Evolutionary conservation across 495 filamentous ascomycete genomes (phyloP).

Genomic region (Aspergillus nanangensis): DNA sequence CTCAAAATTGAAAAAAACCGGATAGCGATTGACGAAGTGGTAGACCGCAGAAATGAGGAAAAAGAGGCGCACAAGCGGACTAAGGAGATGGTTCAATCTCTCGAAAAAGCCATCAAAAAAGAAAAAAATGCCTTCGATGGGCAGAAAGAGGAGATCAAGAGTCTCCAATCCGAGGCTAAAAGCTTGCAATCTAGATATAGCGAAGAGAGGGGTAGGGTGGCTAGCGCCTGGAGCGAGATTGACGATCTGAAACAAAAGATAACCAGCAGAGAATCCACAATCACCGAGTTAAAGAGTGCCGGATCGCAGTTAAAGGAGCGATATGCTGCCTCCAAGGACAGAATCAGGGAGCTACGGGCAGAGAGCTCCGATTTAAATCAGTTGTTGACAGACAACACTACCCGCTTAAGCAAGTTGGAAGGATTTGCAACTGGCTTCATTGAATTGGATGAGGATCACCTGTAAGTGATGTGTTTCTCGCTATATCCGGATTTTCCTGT

Average conservation of each 20-base stretch:
- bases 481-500: background rate
- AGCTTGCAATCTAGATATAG: background rate
- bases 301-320: conserved; percentile 6
- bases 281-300: conserved; percentile 10
- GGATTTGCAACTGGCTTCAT: conserved; percentile 7
- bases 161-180: background rate
- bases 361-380: conserved; percentile 5
- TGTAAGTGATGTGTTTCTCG: conserved; percentile 8
- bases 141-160: conserved; percentile 5
- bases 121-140: conserved; percentile 4
- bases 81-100: background rate
- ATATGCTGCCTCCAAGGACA: background rate
- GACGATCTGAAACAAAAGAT: conserved; percentile 9
- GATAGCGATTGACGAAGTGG: background rate
- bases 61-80: conserved; percentile 5
- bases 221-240: conserved; percentile 8
- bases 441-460: conserved; percentile 6
- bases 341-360: conserved; percentile 6
- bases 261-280: conserved; percentile 11
- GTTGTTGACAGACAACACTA: conserved; percentile 5
- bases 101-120: conserved; percentile 3
- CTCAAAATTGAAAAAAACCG: background rate
- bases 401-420: conserved; percentile 5
- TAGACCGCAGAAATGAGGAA: conserved; percentile 9
- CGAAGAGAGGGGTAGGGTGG: conserved; percentile 6